Base-by-base conservation (phyloP, 768 basidiomycete species). In the Termitomyces sp. region DNA sequence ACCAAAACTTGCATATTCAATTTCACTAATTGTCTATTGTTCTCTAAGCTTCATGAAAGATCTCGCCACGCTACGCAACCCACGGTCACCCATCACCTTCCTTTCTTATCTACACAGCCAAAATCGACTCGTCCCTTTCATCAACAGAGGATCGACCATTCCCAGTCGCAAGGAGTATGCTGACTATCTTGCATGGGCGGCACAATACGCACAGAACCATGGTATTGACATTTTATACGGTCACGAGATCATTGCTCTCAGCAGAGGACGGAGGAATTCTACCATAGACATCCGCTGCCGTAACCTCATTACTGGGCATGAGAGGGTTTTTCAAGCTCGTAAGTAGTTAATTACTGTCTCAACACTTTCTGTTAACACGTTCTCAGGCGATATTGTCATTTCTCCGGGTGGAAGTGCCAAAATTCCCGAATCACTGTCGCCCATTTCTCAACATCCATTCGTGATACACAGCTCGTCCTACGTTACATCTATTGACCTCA, bases 131-230 rank as follows among this genome's bases (percentile, higher is more conserved):
- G 60, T 78, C 28, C 68, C 75, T 36, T 84, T 82, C 71, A 81
- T 83, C 63, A 82, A 83, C 64, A 75, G 77, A 32, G 77, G 77
- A 2, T 78, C 76, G 14, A 79, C 73, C 43, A 74, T 77, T 32
- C 82, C 82, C 10, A 77, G 78, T 20, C 77, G 82, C 28, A 77
- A 76, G 56, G 82, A 83, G 59, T 82, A 76, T 57, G 71, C 80
- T 5, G 81, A 83, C 65, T 83, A 83, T 66, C 72, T 83, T 18
- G 64, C 75, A 9, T 82, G 80, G 80, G 80, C 79, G 9, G 79
- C 82, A 1, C 61, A 65, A 8, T 73, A 73, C 46, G 80, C 80
- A 2, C 70, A 78, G 62, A 63, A 68, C 2, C 71, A 73, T 20
- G 80, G 81, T 9, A 63, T 79, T 48, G 69, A 72, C 26, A 73